Evolutionary conservation across 2,329 filamentous ascomycete species (phyloP).

Genomic region (Drechslerella stenobrocha): DNA sequence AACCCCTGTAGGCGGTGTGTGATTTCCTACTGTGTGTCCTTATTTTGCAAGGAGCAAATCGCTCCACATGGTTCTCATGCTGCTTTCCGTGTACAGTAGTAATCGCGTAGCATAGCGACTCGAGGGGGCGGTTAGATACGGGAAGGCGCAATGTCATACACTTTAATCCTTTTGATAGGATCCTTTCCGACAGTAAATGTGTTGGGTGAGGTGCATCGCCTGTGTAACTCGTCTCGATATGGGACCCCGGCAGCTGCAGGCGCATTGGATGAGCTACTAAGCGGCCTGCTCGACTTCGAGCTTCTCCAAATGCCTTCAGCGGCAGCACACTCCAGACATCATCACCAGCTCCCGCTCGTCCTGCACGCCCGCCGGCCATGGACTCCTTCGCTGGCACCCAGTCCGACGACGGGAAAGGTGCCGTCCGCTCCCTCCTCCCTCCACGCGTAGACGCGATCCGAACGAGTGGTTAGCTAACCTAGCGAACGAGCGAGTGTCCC

Average conservation of each 20-base stretch:
- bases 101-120: too few relatives aligned
- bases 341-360: constrained; percentile 3
- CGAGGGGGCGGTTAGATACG: neutral
- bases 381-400: constrained; percentile 45
- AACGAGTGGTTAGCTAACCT: neutral
- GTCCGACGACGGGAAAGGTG: constrained; percentile 49
- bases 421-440: constrained; percentile 4
- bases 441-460: neutral
- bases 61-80: too few relatives aligned
- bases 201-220: neutral
- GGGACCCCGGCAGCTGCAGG: neutral
- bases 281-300: too few relatives aligned
- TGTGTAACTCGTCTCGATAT: neutral
- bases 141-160: too few relatives aligned
- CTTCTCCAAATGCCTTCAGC: too few relatives aligned
- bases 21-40: neutral
- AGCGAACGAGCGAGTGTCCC: constrained; percentile 13
- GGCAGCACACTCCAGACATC: too few relatives aligned
- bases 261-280: neutral
- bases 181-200: neutral
- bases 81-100: too few relatives aligned
- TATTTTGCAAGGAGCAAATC: neutral
- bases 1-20: constrained; percentile 13
- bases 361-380: constrained; percentile 12
- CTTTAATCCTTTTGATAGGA: too few relatives aligned